These are phyloP conservation scores for Cinchona pubescens DNA, from an alignment of 257 asterid species.

Conservation along the genomic window DNA sequence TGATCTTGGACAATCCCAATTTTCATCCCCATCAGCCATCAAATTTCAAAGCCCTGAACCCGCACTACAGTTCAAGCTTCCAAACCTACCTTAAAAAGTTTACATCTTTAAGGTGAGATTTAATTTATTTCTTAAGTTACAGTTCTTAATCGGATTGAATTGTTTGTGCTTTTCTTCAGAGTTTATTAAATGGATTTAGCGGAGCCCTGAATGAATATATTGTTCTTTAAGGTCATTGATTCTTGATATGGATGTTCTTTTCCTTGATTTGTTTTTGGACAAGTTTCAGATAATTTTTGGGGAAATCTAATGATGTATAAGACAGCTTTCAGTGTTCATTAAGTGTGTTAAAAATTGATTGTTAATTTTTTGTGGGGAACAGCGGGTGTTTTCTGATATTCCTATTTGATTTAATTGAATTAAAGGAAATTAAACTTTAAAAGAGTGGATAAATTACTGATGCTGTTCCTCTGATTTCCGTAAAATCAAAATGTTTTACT, in stretches of 20 bases:
- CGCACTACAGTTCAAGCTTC: background rate
- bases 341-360: background rate
- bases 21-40: too few relatives aligned
- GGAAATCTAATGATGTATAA: too few relatives aligned
- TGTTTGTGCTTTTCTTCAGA: background rate
- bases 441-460: background rate
- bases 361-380: too few relatives aligned
- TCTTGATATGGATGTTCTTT: background rate
- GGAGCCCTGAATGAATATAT: background rate
- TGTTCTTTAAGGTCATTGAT: too few relatives aligned
- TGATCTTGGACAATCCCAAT: background rate
- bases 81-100: background rate
- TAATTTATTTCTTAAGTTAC: background rate
- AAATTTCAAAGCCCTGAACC: background rate
- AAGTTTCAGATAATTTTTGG: background rate
- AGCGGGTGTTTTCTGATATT: background rate
- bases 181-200: background rate
- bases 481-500: background rate
- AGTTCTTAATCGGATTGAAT: background rate
- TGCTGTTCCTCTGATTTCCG: background rate
- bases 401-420: background rate
- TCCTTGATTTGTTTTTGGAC: background rate
- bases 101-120: constrained; percentile 2
- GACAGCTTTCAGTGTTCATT: too few relatives aligned
- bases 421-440: background rate